A percentile compares a stretch with the other conserved stretches of the same genome.
phyloP scores from a whole-genome alignment of 2,329 filamentous ascomycete genomes.

The Fusarium mundagurra region DNA sequence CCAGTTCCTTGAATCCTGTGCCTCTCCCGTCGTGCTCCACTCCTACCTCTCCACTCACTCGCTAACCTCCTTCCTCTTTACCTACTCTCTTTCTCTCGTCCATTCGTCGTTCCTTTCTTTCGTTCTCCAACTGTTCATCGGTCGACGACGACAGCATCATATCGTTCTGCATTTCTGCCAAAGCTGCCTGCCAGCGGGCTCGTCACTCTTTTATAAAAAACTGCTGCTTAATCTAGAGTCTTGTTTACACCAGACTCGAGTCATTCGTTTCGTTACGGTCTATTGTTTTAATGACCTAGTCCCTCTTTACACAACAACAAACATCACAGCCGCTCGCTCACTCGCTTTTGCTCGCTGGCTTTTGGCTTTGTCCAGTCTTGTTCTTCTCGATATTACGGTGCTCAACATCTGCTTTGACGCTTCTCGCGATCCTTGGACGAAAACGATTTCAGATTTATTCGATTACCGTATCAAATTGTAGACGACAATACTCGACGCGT shows the following conservation, averaged over 20 bases:
- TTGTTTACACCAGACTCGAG: constrained; percentile 32
- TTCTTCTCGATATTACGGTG: constrained; percentile 7
- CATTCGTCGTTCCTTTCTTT: constrained; percentile 45
- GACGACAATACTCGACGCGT: constrained; percentile 18
- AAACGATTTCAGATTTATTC: constrained; percentile 31
- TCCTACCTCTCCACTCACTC: constrained; percentile 21
- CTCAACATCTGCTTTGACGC: constrained; percentile 17
- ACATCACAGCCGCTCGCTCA: constrained; percentile 30
- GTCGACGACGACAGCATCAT: constrained; percentile 40
- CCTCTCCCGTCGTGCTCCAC: constrained; percentile 36
- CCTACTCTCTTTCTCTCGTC: constrained; percentile 45
- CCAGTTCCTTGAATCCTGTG: constrained; percentile 20
- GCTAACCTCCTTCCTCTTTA: constrained; percentile 37
- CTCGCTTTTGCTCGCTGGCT: constrained; percentile 32
- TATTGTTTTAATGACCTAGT: constrained; percentile 33
- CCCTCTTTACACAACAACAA: constrained; percentile 39
- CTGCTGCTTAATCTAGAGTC: constrained; percentile 40
- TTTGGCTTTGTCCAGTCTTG: constrained; percentile 25
- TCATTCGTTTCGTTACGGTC: constrained; percentile 40
- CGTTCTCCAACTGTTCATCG: constrained; percentile 50
- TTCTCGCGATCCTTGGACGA: constrained; percentile 35
- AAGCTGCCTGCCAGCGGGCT: constrained; percentile 64
- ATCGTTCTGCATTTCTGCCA: constrained; percentile 37
- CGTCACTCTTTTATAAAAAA: constrained; percentile 52
- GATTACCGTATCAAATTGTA: constrained; percentile 24